Evolutionary conservation across 306 rosid species (phyloP).

Genomic region (Citrullus amarus): DNA sequence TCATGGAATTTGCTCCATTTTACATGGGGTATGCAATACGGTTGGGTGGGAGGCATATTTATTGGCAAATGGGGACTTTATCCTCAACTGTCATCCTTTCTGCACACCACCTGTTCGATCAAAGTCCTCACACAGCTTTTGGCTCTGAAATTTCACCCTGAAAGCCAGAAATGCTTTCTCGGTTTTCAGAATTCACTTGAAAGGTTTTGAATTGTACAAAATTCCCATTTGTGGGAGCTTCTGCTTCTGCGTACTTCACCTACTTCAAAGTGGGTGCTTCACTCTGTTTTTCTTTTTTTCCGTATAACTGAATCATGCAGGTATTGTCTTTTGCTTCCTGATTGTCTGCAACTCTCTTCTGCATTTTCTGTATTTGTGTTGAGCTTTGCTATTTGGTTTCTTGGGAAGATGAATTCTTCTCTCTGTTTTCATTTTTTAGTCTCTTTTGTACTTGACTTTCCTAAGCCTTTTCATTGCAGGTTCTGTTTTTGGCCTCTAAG

Average conservation of each 20-base stretch:
- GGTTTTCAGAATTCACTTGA: neutral
- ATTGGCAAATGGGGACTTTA: constrained; percentile 4
- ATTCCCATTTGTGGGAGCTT: neutral
- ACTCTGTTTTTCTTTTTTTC: neutral
- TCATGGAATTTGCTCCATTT: neutral
- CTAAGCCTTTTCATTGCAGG: neutral
- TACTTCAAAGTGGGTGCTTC: neutral
- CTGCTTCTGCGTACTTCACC: neutral
- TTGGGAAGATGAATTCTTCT: neutral
- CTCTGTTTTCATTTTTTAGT: neutral
- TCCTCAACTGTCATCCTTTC: constrained; percentile 2
- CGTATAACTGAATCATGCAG: constrained; percentile 5
- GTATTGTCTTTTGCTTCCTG: neutral
- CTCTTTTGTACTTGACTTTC: neutral
- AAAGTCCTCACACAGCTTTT: neutral
- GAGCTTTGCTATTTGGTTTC: neutral
- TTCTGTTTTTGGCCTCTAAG: neutral
- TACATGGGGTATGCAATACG: constrained; percentile 3
- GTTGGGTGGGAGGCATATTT: constrained; percentile 10
- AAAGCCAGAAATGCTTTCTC: neutral
- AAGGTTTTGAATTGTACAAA: neutral
- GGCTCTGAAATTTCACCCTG: neutral
- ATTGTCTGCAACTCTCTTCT: neutral
- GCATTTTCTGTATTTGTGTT: neutral
- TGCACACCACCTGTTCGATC: constrained; percentile 4